Conservation (phyloP, 1,284 basidiomycete genomes). For the Volvariella volvacea region DNA sequence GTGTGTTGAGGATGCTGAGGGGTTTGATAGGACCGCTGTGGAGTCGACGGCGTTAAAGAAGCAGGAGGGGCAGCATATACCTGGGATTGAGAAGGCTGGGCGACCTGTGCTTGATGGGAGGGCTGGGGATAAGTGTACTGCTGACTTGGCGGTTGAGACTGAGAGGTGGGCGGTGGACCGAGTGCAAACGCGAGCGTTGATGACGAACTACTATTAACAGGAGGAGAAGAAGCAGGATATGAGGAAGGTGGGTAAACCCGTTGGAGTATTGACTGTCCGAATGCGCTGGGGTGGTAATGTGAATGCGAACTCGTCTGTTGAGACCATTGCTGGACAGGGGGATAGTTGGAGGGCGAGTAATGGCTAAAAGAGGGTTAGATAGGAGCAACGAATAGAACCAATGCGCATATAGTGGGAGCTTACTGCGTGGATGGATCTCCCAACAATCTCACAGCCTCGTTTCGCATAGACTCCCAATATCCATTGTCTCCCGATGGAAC, state of each 20-base stretch:
- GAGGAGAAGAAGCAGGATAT: conserved; percentile 66
- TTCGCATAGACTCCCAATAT: conserved; percentile 50
- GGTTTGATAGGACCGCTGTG: conserved; percentile 3
- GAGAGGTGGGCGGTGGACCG: conserved; percentile 34
- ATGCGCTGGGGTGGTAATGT: conserved; percentile 42
- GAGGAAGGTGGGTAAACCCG: conserved; percentile 47
- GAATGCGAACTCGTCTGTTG: conserved; percentile 28
- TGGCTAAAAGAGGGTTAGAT: neutral
- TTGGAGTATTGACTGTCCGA: conserved; percentile 59
- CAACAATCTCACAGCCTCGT: conserved; percentile 45
- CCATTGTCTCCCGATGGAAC: conserved; percentile 30
- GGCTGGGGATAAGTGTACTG: conserved; percentile 15
- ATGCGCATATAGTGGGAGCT: conserved; percentile 19
- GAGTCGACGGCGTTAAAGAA: conserved; percentile 4
- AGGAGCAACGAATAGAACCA: conserved; percentile 8
- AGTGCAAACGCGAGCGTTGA: conserved; percentile 69
- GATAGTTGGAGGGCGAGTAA: conserved; percentile 30
- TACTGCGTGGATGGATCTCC: conserved; percentile 39
- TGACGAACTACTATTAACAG: conserved; percentile 52
- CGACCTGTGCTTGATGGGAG: neutral
- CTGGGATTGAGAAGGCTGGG: neutral
- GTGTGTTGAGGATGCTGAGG: no score
- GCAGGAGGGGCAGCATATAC: conserved; percentile 15
- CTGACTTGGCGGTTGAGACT: conserved; percentile 1
- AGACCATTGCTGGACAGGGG: conserved; percentile 28